Percentiles rank a stretch among this genome's conserved stretches.
Evolutionary conservation across 2,329 filamentous ascomycete genomes (phyloP).

Genomic region (Ophiostoma sp.): DNA sequence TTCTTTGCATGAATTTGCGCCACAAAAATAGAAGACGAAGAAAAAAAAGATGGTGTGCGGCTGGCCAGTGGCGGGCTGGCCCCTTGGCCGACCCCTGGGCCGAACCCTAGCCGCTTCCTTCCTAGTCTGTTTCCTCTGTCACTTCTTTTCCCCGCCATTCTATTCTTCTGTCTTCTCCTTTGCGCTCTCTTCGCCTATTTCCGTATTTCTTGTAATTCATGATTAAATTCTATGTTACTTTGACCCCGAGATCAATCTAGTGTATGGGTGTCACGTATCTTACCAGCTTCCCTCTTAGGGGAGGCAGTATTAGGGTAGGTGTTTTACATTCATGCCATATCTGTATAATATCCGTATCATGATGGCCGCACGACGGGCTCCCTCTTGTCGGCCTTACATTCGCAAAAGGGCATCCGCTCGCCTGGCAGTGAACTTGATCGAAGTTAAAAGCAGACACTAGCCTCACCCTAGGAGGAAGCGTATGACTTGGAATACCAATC

Average conservation of each 20-base stretch:
- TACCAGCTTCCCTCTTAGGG: not conserved
- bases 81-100: no score
- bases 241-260: not conserved
- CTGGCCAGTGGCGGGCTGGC: no score
- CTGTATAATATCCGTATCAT: not conserved
- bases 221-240: not conserved
- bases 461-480: not conserved
- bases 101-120: no score
- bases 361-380: not conserved
- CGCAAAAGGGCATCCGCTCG: not conserved
- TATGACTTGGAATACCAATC: not conserved
- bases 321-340: not conserved
- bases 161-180: no score
- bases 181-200: no score
- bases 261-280: not conserved
- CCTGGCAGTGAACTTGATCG: not conserved
- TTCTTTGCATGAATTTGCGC: not conserved
- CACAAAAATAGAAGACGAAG: not conserved
- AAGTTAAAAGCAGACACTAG: not conserved
- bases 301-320: not conserved
- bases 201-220: no score
- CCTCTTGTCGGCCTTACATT: not conserved
- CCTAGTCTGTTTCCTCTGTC: no score
- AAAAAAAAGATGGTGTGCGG: not conserved
- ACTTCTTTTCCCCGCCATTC: no score